A percentile compares a stretch with the other conserved stretches of the same genome.
phyloP scores from a whole-genome alignment of 768 basidiomycete species.

The Lactarius psammicola region DNA sequence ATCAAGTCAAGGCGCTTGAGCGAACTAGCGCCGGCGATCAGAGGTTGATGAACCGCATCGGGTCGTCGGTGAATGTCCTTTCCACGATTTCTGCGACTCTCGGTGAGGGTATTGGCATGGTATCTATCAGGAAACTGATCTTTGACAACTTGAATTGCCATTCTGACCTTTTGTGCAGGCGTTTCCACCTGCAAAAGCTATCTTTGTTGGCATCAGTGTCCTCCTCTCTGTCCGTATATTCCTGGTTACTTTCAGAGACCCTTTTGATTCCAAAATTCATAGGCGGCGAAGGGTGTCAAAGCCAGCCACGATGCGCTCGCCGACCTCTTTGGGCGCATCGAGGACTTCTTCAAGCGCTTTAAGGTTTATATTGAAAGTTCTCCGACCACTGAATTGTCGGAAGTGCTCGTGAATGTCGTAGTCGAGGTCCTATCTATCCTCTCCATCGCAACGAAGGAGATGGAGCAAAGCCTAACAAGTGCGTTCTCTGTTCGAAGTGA shows the following conservation, averaged over 20 bases:
- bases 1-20: background rate
- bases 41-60: background rate
- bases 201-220: background rate
- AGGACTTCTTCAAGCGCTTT: constrained; percentile 1
- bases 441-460: constrained; percentile 3
- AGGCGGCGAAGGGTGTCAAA: background rate
- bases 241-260: too few species aligned
- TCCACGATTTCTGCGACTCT: background rate
- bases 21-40: background rate
- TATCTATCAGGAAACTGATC: background rate
- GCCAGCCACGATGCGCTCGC: background rate
- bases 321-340: constrained; percentile 5
- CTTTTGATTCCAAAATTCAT: background rate
- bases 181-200: constrained; percentile 8
- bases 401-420: background rate
- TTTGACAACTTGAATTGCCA: background rate
- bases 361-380: background rate
- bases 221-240: constrained; percentile 5
- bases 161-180: background rate
- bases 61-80: background rate
- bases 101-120: background rate
- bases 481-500: background rate
- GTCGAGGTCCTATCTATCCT: constrained; percentile 5
- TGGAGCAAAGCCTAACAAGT: background rate
- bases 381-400: background rate